Percentiles rank a stretch among this genome's conserved stretches.
These are phyloP conservation scores for Dryas drummondii DNA, from an alignment of 306 rosid genomes.

Conservation along the genomic window DNA sequence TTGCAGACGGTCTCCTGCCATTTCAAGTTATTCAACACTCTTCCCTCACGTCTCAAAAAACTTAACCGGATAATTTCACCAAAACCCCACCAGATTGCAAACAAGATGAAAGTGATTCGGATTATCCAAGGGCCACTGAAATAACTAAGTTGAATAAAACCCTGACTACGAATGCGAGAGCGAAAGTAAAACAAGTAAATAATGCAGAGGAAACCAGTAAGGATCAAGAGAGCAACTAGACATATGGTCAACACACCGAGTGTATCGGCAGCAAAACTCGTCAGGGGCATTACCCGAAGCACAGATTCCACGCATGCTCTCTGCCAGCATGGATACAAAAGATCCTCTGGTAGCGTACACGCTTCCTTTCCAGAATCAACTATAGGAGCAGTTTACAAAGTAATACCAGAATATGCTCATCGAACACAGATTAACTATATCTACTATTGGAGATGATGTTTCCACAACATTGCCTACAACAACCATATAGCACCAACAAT, in stretches of 20 bases:
- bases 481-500: constrained; percentile 25
- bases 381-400: constrained; percentile 21
- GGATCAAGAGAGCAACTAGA: constrained; percentile 79
- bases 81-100: constrained; percentile 92
- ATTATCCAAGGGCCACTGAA: constrained; percentile 98
- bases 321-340: constrained; percentile 95
- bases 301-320: constrained; percentile 99
- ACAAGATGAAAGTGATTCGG: constrained; percentile 69
- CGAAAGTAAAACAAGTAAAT: constrained; percentile 86
- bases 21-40: constrained; percentile 45
- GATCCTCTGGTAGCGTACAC: constrained; percentile 46
- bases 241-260: constrained; percentile 96
- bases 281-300: constrained; percentile 99
- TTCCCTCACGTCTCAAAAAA: constrained; percentile 53
- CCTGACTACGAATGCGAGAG: constrained; percentile 62
- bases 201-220: constrained; percentile 80
- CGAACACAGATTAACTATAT: constrained; percentile 30
- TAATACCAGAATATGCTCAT: constrained; percentile 37
- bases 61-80: constrained; percentile 82
- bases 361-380: constrained; percentile 47
- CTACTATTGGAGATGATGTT: constrained; percentile 17
- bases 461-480: constrained; percentile 22
- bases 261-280: constrained; percentile 94
- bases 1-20: constrained; percentile 93
- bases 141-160: constrained; percentile 67